A percentile compares a stretch with the other conserved stretches of the same genome.
Conservation (phyloP, 495 filamentous ascomycete species). For the Penicillium arizonense region DNA sequence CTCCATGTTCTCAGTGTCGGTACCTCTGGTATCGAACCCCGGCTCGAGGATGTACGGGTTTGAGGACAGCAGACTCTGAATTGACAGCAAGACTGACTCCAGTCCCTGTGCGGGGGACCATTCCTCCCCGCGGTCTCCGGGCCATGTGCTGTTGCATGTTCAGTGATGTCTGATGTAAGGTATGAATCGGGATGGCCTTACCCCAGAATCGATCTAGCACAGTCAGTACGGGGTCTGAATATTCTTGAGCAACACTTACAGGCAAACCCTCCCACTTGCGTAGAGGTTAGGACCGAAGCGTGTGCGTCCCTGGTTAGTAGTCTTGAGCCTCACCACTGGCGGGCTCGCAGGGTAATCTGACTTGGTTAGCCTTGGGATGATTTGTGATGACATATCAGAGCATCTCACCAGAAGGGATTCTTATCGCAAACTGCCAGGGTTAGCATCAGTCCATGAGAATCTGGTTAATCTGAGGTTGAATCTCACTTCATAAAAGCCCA, state of each 20-base stretch:
- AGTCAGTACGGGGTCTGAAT: background rate
- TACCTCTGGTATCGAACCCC: conserved; percentile 74
- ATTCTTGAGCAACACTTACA: conserved; percentile 50
- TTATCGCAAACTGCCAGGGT: conserved; percentile 32
- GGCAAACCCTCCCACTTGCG: conserved; percentile 82
- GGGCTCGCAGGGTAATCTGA: conserved; percentile 86
- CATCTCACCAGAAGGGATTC: conserved; percentile 31
- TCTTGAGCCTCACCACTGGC: conserved; percentile 70
- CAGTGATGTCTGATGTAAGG: background rate
- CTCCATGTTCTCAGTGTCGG: conserved; percentile 73
- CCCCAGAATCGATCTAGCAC: conserved; percentile 82
- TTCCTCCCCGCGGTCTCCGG: conserved; percentile 81
- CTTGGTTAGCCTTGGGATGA: background rate
- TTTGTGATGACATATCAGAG: background rate
- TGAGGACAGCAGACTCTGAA: conserved; percentile 90
- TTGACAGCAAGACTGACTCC: conserved; percentile 91
- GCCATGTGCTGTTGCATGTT: conserved; percentile 73
- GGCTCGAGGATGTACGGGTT: conserved; percentile 98
- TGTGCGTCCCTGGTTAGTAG: conserved; percentile 82
- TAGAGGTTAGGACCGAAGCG: conserved; percentile 99
- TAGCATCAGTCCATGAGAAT: background rate
- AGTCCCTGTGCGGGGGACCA: conserved; percentile 96
- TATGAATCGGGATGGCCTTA: conserved; percentile 33
- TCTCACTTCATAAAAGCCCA: conserved; percentile 90
- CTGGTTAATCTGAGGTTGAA: background rate